Conservation (phyloP, 192 early-diverging fungal genomes). For the Diversispora eburnea region DNA sequence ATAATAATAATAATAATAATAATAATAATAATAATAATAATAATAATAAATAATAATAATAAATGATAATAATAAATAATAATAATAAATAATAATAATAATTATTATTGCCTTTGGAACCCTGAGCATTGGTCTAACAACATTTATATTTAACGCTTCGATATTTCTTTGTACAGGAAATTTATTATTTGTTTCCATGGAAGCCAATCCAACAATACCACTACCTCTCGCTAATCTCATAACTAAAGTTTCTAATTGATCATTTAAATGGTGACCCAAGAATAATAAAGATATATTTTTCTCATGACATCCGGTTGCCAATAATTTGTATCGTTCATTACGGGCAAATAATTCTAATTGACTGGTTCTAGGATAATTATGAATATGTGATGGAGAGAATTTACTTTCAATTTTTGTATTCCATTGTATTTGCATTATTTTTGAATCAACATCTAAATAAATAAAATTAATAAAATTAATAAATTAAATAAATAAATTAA, state of each 20-base stretch:
- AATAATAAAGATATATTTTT: conserved; percentile 41
- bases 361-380: conserved; percentile 28
- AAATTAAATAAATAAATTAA: background rate
- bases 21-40: conserved; percentile 1
- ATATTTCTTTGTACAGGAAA: conserved; percentile 36
- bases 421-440: conserved; percentile 15
- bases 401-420: background rate
- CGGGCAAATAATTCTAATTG: conserved; percentile 41
- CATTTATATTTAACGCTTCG: conserved; percentile 38
- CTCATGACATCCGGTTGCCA: conserved; percentile 37
- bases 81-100: background rate
- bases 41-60: background rate
- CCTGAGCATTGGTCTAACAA: conserved; percentile 41
- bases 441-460: background rate
- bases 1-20: background rate
- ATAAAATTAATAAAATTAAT: background rate
- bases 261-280: conserved; percentile 44
- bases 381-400: background rate
- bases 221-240: conserved; percentile 39
- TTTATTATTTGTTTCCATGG: conserved; percentile 30
- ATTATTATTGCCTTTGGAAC: conserved; percentile 37
- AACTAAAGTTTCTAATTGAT: conserved; percentile 47
- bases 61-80: background rate
- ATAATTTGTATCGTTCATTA: conserved; percentile 35
- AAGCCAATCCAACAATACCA: conserved; percentile 49